Evolutionary conservation across 108 stramenopile genomes (phyloP).

Genomic region (Pseudonitzschia multistriata): DNA sequence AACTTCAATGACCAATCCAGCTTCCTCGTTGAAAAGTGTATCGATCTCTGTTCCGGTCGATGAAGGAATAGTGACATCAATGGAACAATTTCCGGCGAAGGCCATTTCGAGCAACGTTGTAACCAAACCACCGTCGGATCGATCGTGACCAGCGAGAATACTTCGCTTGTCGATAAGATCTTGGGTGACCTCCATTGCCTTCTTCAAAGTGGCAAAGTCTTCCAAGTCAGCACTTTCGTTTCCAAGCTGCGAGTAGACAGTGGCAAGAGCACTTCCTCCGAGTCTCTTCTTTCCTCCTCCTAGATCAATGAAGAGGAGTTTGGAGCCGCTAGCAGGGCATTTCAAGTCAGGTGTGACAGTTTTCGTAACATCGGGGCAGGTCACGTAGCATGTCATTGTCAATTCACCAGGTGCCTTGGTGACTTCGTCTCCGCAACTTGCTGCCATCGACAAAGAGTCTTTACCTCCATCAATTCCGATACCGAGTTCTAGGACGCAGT

Average conservation of each 20-base stretch:
- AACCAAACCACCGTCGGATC: conserved; percentile 94
- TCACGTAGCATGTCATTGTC: conserved; percentile 93
- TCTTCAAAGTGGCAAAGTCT: conserved; percentile 79
- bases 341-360: conserved; percentile 97
- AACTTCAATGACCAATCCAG: conserved; percentile 93
- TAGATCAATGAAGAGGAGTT: conserved; percentile 88
- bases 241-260: conserved; percentile 93
- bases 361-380: conserved; percentile 91
- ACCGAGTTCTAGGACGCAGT: conserved; percentile 85
- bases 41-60: conserved; percentile 64
- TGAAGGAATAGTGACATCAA: conserved; percentile 82
- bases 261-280: conserved; percentile 95
- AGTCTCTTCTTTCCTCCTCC: conserved; percentile 82
- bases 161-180: conserved; percentile 72
- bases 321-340: conserved; percentile 59
- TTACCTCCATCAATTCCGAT: conserved; percentile 98
- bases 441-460: conserved; percentile 99
- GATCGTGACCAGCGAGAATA: conserved; percentile 93
- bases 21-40: conserved; percentile 95
- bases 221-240: conserved; percentile 90
- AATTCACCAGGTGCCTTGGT: conserved; percentile 98
- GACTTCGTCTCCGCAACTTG: conserved; percentile 89
- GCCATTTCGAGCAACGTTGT: conserved; percentile 97
- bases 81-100: conserved; percentile 95
- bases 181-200: conserved; percentile 90